Base-by-base conservation (phyloP, 176 grass and related monocot species). In the Oryza brachyantha region DNA sequence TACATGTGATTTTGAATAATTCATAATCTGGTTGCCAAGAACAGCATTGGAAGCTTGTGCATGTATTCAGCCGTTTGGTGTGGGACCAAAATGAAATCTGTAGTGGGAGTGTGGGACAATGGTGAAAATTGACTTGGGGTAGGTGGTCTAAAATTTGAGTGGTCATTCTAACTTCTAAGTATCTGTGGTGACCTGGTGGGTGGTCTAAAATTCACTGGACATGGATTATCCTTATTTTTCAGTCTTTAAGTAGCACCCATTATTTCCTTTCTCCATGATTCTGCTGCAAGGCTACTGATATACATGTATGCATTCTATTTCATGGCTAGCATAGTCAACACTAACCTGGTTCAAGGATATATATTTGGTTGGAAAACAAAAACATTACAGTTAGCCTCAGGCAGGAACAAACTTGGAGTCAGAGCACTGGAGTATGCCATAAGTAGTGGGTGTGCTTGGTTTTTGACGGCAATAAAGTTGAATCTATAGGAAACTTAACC, bases 41-140 rank as follows among this genome's bases (percentile, higher is more conserved):
- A 38, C 26, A 35, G 29, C 57, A 66, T 17, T 81, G 72, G 68
- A 50, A 84, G 66, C 22, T 81, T 73, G 42, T 77, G 28, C 55
- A 38, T 52, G 58, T 64, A 29, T 39, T 76, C 69, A 19, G 57
- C 45, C 57, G 27, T 77, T 43, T 35, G 13, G 58, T 76, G 58
- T 76, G 58, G 38, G 17, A 46, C 40, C 28, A 68, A 68, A 83
- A 61, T 72, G 66, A 81, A 64, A 45, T 43, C 13, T 54, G 17
- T 57, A 5, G 61, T 71, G 58, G 43, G 43, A 46, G 14, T 16
- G 43, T 16, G 43, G 70, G 76, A 3, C 34, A 37, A n/a, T 28
- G 19, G 3, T 29, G 57, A 75, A 74, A 66, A 10, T 80, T 13
- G 52, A 61, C 48, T 61, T 78, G 31, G 38, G 9, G 3, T 79